Base-by-base conservation (phyloP, 2,329 filamentous ascomycete species). In the Kalmusia sp. region DNA sequence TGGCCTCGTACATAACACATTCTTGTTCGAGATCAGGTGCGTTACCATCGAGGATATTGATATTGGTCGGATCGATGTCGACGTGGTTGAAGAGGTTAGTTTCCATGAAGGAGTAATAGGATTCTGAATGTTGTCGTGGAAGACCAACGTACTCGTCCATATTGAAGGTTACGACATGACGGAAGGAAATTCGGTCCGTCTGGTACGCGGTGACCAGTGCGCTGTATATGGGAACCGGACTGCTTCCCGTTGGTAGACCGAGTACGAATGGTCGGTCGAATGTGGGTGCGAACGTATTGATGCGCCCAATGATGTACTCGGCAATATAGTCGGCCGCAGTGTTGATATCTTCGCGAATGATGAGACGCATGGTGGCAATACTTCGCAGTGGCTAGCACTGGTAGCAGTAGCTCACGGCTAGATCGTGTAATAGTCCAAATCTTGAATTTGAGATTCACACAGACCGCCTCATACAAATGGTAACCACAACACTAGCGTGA, bases 81-180 rank as follows among this genome's bases (percentile, higher is more conserved):
- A 95, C 87, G 61, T 87, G 91, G 37, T 89, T 90, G 81, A 96
- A 95, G 81, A 96, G 91, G 77, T 95, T 83, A 76, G 90, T 91
- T 84, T 92, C 95, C 91, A 96, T 95, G 80, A 95, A 96, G 59
- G 87, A 90, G 79, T 96, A 91, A 77, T 96, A 96, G 67, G 88
- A 91, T 73, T 95, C 87, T 9, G 90, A 87, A 71, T 96, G 90
- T 65, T 93, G 89, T 66, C 90, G 86, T 27, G 91, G 88, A 58
- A 96, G 84, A 51, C 89, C 90, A 61, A 95, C 90, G 69, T 95
- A 96, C 77, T 96, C 91, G 76, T 96, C 91, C 91, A 95, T 95
- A 76, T 95, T 95, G 82, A 96, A 96, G 22, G 91, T 95, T 69
- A 95, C 84, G 67, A 96, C 90, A 88, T 96, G 85, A 69, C 88